These are phyloP conservation scores for Trypanosoma melophagium DNA, from an alignment of 208 protist species.

Conservation along the genomic window DNA sequence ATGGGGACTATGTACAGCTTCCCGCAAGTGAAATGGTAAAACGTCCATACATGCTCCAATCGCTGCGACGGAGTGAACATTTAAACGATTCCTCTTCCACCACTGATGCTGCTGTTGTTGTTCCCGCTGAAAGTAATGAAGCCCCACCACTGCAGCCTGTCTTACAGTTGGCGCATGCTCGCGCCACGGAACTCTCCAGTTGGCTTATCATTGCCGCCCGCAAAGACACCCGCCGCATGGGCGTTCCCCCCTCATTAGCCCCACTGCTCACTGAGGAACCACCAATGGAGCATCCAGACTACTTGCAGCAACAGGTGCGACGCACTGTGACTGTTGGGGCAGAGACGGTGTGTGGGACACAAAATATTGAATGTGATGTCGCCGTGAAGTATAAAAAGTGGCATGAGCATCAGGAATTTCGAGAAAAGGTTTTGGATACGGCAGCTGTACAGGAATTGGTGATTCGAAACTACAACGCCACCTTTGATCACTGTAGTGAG, in stretches of 20 bases:
- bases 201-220: conserved; percentile 65
- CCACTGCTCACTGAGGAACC: conserved; percentile 75
- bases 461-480: conserved; percentile 57
- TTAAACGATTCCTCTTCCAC: neutral
- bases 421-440: conserved; percentile 31
- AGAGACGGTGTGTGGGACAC: conserved; percentile 16
- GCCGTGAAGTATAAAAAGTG: conserved; percentile 60
- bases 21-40: conserved; percentile 48
- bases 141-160: conserved; percentile 47
- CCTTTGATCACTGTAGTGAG: conserved; percentile 50
- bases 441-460: conserved; percentile 51
- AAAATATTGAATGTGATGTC: conserved; percentile 31
- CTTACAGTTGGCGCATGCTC: conserved; percentile 56
- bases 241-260: conserved; percentile 58
- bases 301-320: conserved; percentile 16
- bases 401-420: conserved; percentile 56
- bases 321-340: conserved; percentile 18
- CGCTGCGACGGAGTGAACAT: neutral
- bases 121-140: conserved; percentile 3
- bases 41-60: conserved; percentile 5
- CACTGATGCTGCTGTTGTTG: neutral
- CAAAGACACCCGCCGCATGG: conserved; percentile 35
- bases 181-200: conserved; percentile 37
- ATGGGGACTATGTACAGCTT: conserved; percentile 62
- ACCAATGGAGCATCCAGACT: conserved; percentile 61